phyloP scores from a whole-genome alignment of 2,329 filamentous ascomycete genomes.

The Shiraia sp. region DNA sequence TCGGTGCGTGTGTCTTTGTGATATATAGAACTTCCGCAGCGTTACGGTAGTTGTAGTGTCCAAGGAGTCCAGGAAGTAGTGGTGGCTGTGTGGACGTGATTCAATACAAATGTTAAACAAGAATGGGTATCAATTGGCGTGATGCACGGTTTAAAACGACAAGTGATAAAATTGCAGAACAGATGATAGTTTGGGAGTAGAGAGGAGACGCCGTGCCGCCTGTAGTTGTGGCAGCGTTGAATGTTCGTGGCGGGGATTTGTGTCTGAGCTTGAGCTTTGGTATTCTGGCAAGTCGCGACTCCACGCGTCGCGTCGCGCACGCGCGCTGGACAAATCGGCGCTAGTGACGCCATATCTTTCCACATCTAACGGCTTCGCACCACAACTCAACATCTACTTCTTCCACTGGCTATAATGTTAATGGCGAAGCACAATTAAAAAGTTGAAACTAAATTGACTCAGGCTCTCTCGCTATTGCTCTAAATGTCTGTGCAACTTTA shows the following conservation, averaged over 20 bases:
- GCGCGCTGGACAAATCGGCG: neutral
- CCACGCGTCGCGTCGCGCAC: slow-evolving; percentile 10
- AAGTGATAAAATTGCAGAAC: neutral
- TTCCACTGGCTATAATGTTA: too few species aligned
- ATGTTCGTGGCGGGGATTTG: slow-evolving; percentile 11
- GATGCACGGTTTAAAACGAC: neutral
- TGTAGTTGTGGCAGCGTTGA: neutral
- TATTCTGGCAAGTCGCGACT: slow-evolving; percentile 5
- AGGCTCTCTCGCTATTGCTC: too few species aligned
- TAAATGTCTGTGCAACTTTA: too few species aligned
- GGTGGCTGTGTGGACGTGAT: too few species aligned
- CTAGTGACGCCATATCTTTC: neutral
- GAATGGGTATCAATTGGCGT: too few species aligned
- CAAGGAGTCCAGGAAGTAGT: too few species aligned
- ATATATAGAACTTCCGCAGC: neutral
- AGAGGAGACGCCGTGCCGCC: neutral
- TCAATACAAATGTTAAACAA: too few species aligned
- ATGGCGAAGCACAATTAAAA: too few species aligned
- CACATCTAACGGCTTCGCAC: too few species aligned
- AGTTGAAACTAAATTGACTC: too few species aligned
- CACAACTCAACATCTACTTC: too few species aligned
- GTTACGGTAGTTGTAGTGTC: too few species aligned
- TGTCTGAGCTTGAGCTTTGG: slow-evolving; percentile 11
- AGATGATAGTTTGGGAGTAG: neutral
- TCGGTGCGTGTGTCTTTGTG: neutral